Percentiles rank a stretch among this genome's conserved stretches.
Evolutionary conservation across 208 protist genomes (phyloP).

Genomic region (Leishmania tropica): DNA sequence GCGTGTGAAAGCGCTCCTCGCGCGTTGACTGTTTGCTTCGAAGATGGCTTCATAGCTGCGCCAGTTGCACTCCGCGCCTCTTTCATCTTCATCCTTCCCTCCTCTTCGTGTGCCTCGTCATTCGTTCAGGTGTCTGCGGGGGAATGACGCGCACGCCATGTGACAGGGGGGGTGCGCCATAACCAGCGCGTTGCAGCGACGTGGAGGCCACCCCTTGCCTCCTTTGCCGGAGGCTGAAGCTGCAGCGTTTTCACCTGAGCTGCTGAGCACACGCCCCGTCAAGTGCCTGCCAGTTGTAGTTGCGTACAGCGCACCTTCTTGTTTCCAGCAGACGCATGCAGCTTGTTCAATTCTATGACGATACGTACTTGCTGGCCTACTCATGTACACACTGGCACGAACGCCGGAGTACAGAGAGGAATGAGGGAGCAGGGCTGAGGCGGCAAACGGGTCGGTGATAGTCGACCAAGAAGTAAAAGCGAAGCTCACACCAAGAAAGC

Average conservation of each 20-base stretch:
- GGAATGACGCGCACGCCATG: not conserved
- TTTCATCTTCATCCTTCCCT: no score
- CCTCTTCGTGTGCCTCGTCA: not conserved
- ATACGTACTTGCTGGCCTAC: not conserved
- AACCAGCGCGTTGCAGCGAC: not conserved
- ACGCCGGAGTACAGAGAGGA: not conserved
- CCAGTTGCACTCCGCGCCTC: not conserved
- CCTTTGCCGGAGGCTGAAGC: not conserved
- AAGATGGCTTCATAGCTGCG: not conserved
- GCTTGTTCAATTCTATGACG: no score
- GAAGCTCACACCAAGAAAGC: not conserved
- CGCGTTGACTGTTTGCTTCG: not conserved
- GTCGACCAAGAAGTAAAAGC: not conserved
- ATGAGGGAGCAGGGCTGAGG: not conserved
- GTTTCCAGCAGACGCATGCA: not conserved
- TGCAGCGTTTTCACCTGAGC: not conserved
- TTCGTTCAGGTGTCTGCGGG: not conserved
- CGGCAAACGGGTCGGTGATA: not conserved
- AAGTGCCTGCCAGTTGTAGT: not conserved
- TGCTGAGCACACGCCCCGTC: not conserved
- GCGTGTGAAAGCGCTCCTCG: not conserved
- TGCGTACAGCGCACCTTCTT: not conserved
- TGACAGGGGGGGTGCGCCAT: no score
- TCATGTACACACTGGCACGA: not conserved
- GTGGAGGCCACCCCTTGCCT: not conserved